Evolutionary conservation across 331 rosid species (phyloP), one percentile per base, ranked within the genome.

Genomic region (Acacia pycnantha): DNA sequence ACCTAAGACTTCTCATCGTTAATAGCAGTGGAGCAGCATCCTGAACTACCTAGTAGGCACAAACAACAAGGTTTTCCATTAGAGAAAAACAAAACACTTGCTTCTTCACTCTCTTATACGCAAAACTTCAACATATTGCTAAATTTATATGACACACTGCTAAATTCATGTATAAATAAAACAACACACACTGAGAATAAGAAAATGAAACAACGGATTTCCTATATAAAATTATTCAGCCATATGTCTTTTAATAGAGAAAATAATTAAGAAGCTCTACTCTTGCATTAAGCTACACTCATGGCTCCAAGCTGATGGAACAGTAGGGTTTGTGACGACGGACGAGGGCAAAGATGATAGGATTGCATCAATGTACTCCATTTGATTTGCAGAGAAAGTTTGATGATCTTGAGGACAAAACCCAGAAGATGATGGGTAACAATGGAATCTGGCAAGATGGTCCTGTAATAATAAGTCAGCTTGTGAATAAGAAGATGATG

Each of bases 281-380:
- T 40, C 22, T 18, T 67, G 24, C 48, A 65, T 41, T 56, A 58
- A 69, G 33, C 27, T 62, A 75, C 26, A 79, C 37, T 80, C 80
- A 85, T 50, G 77, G 73, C 84, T 77, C 83, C 91, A 71, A 84
- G 73, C 79, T 48, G 87, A 81, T 85, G 84, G 86, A 73, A 74
- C 51, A 70, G 65, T 80, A 74, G 83, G 85, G 82, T 80, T 86
- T 48, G 89, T 37, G 15, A 90, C 74, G 24, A 90, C 74, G 24
- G 88, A 82, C 1, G 90, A 70, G 56, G 90, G 86, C 82, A 88
- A 71, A 0, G 91, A 82, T 59, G 92, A 83, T 73, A 86, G 71
- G 75, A 93, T 69, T 35, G 86, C 77, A 66, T 88, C 92, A 56
- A 87, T 83, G 77, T 70, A 85, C 80, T 91, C 96, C 91, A 88